Conservation (phyloP, 108 stramenopile genomes). For the Conticribra weissflogii region DNA sequence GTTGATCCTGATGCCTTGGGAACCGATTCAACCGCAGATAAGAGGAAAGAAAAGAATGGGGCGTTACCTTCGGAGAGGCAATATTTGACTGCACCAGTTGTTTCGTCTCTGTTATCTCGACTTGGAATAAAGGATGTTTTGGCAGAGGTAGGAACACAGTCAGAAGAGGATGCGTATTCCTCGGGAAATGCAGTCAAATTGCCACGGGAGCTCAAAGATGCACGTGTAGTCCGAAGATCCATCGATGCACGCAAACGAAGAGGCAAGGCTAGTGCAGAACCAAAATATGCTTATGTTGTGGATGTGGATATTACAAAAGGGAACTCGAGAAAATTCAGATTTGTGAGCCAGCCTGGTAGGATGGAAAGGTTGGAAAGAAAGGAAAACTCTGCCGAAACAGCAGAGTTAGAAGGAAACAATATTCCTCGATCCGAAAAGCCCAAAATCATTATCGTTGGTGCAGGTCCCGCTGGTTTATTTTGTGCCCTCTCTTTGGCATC, state of each 20-base stretch:
- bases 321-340: conserved; percentile 24
- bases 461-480: conserved; percentile 93
- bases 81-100: conserved; percentile 51
- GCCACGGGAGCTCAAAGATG: conserved; percentile 45
- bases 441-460: conserved; percentile 75
- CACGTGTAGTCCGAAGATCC: conserved; percentile 77
- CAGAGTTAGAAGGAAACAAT: background rate
- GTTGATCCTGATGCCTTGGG: conserved; percentile 72
- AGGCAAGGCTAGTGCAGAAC: conserved; percentile 54
- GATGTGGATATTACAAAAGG: conserved; percentile 51
- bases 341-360: conserved; percentile 53
- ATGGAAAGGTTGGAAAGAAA: conserved; percentile 39
- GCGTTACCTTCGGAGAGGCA: conserved; percentile 19
- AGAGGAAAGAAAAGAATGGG: conserved; percentile 2
- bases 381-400: background rate
- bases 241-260: conserved; percentile 71
- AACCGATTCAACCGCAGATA: background rate
- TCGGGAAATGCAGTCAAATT: conserved; percentile 1
- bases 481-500: conserved; percentile 81
- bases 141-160: background rate
- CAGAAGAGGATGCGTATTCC: background rate
- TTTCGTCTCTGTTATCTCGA: conserved; percentile 39
- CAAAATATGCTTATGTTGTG: conserved; percentile 74
- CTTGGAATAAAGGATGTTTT: conserved; percentile 35
- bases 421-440: background rate